Conservation (phyloP, 306 rosid genomes). For the Medicago lupulina region DNA sequence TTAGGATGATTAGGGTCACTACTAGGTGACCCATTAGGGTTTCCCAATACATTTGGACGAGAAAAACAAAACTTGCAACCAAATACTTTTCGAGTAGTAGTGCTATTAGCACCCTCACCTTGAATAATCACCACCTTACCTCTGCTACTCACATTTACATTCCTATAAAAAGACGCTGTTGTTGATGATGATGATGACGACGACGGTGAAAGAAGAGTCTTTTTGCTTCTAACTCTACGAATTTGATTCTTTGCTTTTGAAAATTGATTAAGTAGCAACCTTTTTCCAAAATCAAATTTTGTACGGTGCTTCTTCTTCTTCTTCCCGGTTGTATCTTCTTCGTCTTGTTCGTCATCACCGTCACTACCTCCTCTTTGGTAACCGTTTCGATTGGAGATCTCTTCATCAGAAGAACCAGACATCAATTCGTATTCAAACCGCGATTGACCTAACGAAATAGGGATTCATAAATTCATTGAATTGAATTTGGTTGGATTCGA, state of each 20-base stretch:
- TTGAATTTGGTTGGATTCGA: too few species aligned
- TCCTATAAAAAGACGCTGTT: conserved; percentile 25
- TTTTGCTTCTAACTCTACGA: conserved; percentile 42
- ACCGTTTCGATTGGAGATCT: conserved; percentile 47
- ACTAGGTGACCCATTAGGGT: conserved; percentile 49
- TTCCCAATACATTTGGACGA: conserved; percentile 56
- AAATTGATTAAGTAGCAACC: conserved; percentile 51
- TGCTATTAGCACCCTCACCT: conserved; percentile 24
- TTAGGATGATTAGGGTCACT: conserved; percentile 69
- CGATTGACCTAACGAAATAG: neutral
- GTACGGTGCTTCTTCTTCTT: conserved; percentile 44
- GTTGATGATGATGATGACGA: neutral
- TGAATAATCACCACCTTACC: conserved; percentile 48
- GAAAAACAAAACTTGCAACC: conserved; percentile 69
- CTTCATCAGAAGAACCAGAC: conserved; percentile 56
- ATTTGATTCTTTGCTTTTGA: conserved; percentile 51
- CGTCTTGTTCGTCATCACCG: conserved; percentile 48
- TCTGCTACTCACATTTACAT: conserved; percentile 21
- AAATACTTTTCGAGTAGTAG: conserved; percentile 35
- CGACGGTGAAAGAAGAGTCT: conserved; percentile 39
- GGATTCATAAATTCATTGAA: neutral
- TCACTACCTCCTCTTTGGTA: conserved; percentile 41
- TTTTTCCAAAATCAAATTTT: conserved; percentile 33
- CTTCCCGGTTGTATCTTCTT: conserved; percentile 24
- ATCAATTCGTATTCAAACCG: conserved; percentile 47